Conservation (phyloP, 2,329 filamentous ascomycete species). For the Penicillium sp. region DNA sequence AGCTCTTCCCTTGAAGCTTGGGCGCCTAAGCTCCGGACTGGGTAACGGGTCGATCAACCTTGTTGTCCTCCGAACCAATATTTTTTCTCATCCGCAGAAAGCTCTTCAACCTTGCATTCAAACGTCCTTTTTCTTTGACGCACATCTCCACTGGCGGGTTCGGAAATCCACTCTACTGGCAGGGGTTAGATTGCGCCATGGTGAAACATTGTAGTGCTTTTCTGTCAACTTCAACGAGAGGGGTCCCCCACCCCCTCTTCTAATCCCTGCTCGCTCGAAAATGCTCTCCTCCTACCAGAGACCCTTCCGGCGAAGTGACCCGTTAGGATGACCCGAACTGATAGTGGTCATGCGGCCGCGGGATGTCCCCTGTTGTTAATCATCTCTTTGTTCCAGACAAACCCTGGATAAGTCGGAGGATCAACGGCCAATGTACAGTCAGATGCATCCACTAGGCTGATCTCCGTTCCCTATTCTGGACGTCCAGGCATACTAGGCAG, state of each 20-base stretch:
- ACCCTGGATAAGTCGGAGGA: not conserved
- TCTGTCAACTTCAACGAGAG: slow-evolving; percentile 4
- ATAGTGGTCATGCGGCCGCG: not conserved
- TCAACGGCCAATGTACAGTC: slow-evolving; percentile 6
- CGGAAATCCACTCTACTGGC: slow-evolving; percentile 19
- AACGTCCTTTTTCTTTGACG: not conserved
- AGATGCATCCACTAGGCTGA: not conserved
- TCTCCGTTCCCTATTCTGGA: not conserved
- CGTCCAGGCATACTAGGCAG: not conserved
- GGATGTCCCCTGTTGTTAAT: not conserved
- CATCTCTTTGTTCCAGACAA: slow-evolving; percentile 3
- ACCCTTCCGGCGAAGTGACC: not conserved
- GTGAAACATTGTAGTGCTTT: slow-evolving; percentile 15
- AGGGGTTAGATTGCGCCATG: slow-evolving; percentile 20
- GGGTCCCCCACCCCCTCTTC: slow-evolving; percentile 15
- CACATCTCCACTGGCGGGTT: slow-evolving; percentile 7
- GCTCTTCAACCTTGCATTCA: not conserved
- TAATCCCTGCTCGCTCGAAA: slow-evolving; percentile 20
- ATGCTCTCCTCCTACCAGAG: slow-evolving; percentile 5
- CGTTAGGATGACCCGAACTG: not conserved
- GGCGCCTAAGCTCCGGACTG: slow-evolving; percentile 12
- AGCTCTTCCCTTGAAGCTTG: not conserved
- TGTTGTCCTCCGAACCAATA: slow-evolving; percentile 9
- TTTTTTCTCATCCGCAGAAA: not conserved
- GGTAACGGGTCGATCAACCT: slow-evolving; percentile 14